Conservation (phyloP, 2,329 filamentous ascomycete species). For the Furcasterigmium furcatum region DNA sequence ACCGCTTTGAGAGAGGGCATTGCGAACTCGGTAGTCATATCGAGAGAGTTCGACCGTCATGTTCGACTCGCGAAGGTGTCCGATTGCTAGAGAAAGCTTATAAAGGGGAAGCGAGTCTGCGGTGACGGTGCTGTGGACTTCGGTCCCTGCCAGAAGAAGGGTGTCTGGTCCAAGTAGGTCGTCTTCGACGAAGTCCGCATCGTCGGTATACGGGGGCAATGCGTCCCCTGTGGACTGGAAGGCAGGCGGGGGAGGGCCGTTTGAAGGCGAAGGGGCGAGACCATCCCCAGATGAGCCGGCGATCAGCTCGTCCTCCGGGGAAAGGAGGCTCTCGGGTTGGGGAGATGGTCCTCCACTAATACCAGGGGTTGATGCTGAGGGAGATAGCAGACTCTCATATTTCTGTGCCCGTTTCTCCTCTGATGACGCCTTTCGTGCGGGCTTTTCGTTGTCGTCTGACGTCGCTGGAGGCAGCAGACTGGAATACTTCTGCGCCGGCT, state of each 20-base stretch:
- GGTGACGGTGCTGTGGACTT: slow-evolving; percentile 25
- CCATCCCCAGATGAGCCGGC: background rate
- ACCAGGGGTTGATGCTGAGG: background rate
- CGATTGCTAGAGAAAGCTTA: slow-evolving; percentile 30
- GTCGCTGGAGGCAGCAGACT: background rate
- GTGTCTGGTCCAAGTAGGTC: slow-evolving; percentile 24
- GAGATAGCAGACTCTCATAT: background rate
- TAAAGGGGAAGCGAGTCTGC: slow-evolving; percentile 26
- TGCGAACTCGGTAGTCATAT: slow-evolving; percentile 20
- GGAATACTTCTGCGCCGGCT: background rate
- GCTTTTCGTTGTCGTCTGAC: background rate
- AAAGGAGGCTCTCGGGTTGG: background rate
- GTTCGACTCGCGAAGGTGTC: slow-evolving; percentile 25
- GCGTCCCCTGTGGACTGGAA: background rate
- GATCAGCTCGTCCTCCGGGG: background rate
- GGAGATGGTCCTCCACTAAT: background rate
- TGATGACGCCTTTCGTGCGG: background rate
- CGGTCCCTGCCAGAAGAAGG: slow-evolving; percentile 26
- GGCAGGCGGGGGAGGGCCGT: background rate
- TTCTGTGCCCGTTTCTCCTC: background rate
- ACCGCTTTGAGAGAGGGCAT: slow-evolving; percentile 7
- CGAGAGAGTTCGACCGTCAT: slow-evolving; percentile 24
- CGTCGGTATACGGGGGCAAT: slow-evolving; percentile 4
- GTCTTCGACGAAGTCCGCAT: slow-evolving; percentile 2
- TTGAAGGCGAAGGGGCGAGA: background rate